A percentile compares a stretch with the other conserved stretches of the same genome.
These are phyloP conservation scores for Guillardia theta DNA, from an alignment of 78 protist genomes.

Conservation along the genomic window DNA sequence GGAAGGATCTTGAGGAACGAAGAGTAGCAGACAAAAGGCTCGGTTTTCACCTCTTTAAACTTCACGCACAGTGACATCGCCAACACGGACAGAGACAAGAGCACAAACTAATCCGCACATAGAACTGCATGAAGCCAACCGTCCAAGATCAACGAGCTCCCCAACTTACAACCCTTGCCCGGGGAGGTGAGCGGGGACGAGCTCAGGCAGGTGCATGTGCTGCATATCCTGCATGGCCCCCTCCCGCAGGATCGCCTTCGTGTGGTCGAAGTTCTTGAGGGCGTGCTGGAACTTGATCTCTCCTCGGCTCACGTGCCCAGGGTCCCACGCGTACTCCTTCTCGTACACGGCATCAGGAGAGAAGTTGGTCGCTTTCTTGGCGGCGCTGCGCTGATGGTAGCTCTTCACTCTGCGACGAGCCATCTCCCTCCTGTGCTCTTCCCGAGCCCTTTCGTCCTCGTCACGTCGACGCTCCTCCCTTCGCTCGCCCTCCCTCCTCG, in stretches of 20 bases:
- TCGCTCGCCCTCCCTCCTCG: not conserved
- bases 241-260: not conserved
- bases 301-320: slow-evolving; percentile 29
- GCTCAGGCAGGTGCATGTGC: not conserved
- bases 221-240: not conserved
- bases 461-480: not conserved
- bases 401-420: too few species aligned
- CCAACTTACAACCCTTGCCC: not conserved
- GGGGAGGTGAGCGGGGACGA: not conserved
- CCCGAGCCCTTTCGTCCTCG: not conserved
- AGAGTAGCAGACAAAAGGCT: too few species aligned
- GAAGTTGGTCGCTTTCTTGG: not conserved
- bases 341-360: not conserved
- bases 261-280: not conserved
- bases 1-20: not conserved
- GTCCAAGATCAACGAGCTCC: too few species aligned
- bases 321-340: slow-evolving; percentile 36
- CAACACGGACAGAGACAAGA: not conserved
- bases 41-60: too few species aligned
- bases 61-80: too few species aligned
- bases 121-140: too few species aligned
- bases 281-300: slow-evolving; percentile 43
- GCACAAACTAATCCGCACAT: not conserved
- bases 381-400: not conserved
- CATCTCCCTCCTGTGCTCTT: not conserved